Conservation (phyloP, 352 stramenopile genomes). For the Globisporangium irregulare region DNA sequence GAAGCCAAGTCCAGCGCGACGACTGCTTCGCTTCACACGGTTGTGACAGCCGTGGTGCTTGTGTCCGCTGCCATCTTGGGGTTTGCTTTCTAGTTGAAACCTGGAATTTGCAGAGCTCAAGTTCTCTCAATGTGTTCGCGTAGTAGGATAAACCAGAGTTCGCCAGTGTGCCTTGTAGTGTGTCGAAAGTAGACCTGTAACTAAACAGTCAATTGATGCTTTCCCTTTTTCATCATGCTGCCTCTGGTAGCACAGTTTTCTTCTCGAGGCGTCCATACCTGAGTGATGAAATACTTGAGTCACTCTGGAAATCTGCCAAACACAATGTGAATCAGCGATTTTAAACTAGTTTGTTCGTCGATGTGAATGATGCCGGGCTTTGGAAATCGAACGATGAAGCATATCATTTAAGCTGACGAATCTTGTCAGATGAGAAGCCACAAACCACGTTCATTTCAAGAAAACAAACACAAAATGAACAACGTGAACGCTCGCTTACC, state of each 20-base stretch:
- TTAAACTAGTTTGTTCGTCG: background rate
- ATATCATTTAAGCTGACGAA: background rate
- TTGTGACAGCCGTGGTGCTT: background rate
- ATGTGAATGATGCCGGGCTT: no score
- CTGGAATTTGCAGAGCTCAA: background rate
- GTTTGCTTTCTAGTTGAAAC: background rate
- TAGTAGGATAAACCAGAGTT: background rate
- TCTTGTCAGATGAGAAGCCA: background rate
- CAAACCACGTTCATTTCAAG: background rate
- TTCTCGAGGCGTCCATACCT: no score
- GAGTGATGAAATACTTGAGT: background rate
- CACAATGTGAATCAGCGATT: background rate
- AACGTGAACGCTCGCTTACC: background rate
- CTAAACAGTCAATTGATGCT: background rate
- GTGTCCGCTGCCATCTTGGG: background rate
- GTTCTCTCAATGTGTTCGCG: background rate
- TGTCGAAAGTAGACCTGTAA: constrained; percentile 1
- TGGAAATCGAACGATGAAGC: background rate
- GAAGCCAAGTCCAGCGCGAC: constrained; percentile 1
- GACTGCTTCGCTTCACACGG: background rate
- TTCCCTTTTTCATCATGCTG: background rate
- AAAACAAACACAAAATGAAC: background rate
- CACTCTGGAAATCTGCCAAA: background rate
- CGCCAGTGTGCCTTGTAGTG: background rate
- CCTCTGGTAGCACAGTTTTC: background rate